A percentile compares a stretch with the other conserved stretches of the same genome.
Evolutionary conservation across 176 grass and related monocot species (phyloP).

Genomic region (Olyra latifolia): DNA sequence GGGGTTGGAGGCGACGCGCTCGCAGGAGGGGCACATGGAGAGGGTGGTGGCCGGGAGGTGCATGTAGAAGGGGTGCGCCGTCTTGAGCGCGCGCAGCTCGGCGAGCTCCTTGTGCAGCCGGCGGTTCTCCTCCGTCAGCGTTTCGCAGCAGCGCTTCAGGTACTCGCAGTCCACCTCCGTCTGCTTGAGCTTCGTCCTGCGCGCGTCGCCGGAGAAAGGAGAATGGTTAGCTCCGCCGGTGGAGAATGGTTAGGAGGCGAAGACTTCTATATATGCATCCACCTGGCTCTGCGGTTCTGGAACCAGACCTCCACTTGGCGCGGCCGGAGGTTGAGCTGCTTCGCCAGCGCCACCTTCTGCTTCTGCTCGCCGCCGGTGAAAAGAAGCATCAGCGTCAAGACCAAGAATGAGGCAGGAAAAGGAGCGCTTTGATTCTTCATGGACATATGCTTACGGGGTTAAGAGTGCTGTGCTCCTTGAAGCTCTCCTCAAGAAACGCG

Average conservation of each 20-base stretch:
- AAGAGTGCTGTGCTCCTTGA: slow-evolving; percentile 70
- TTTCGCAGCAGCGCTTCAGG: slow-evolving; percentile 86
- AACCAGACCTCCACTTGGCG: slow-evolving; percentile 84
- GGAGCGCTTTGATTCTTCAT: not conserved
- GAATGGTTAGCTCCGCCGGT: not conserved
- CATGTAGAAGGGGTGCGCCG: slow-evolving; percentile 72
- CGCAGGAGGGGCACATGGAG: slow-evolving; percentile 96
- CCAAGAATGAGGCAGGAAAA: not conserved
- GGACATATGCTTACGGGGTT: slow-evolving; percentile 46
- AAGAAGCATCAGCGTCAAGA: not conserved
- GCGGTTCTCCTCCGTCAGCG: slow-evolving; percentile 83
- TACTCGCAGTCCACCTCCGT: slow-evolving; percentile 88
- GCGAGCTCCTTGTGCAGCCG: slow-evolving; percentile 86
- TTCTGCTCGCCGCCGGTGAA: slow-evolving; percentile 37
- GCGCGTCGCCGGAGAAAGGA: slow-evolving; percentile 1
- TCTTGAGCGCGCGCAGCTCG: slow-evolving; percentile 75
- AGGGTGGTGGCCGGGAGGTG: slow-evolving; percentile 86
- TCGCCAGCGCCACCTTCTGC: slow-evolving; percentile 63
- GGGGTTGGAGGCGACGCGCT: slow-evolving; percentile 60
- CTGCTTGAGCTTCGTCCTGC: slow-evolving; percentile 92
- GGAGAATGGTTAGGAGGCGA: not conserved
- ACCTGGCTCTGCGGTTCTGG: slow-evolving; percentile 77
- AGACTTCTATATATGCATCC: not conserved
- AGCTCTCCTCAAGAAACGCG: slow-evolving; percentile 63
- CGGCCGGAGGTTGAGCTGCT: slow-evolving; percentile 61